Base-by-base conservation (phyloP, 331 rosid genomes). In the Pyracantha coccinea region DNA sequence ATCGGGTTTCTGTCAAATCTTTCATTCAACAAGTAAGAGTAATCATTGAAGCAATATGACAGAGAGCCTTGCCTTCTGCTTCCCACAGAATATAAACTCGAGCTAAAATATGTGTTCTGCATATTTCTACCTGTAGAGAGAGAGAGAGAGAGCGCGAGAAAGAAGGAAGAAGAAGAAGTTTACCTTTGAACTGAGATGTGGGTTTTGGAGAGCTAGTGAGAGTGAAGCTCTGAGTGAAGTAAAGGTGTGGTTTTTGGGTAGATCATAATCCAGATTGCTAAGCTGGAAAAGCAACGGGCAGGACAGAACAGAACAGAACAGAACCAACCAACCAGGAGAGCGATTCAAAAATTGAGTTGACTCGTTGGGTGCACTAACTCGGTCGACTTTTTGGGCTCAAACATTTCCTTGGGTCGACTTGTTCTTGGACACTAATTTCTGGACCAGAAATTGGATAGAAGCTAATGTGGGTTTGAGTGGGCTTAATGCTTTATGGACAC, bases 41-140 rank as follows among this genome's bases (percentile, higher is more conserved):
- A 82, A 62, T 85, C 92, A 78, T 84, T 88, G 78, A 77, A 84
- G 72, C 82, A 85, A 78, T 83, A 82, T 16, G 92, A 80, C 81
- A 76, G 72, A 24, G 90, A 45, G 35, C 85, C 87, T 68, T 87
- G 87, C 69, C 81, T 80, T 84, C 89, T 71, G 25, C 86, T 55
- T 9, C 55, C 17, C 55, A 50, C 55, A 50, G 88, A 81, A 76
- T 88, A 90, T 33, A 85, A 20, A 20, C 84, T 78, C 19, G 99
- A 87, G 86, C 86, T 87, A 78, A 86, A 69, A 82, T 78, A 90
- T 38, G 85, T 20, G 76, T 74, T 83, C 82, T 84, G 75, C 97
- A 92, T 57, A 50, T 90, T 28, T 54, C 78, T 59, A 66, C 54
- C 71, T 5, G 57, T 66, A 29, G 60, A 68, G 44, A 45, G 71